phyloP scores from a whole-genome alignment of 805 yeast genomes.

The Spathaspora girioi region DNA sequence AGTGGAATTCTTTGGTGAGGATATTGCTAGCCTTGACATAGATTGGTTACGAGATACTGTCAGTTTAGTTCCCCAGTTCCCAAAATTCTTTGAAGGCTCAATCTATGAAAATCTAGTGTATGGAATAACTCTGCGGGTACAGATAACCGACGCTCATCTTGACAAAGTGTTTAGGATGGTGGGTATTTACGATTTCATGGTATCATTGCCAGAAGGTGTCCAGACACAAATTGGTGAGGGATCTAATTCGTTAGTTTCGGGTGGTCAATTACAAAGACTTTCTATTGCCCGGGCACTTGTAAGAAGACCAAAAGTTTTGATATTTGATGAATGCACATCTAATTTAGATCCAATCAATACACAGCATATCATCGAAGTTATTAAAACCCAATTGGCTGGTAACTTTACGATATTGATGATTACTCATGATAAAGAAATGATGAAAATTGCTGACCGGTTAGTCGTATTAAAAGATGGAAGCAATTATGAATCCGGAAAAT shows the following conservation, averaged over 20 bases:
- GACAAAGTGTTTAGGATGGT: constrained; percentile 39
- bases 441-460: constrained; percentile 52
- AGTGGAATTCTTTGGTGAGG: constrained; percentile 14
- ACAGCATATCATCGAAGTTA: constrained; percentile 44
- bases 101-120: constrained; percentile 68
- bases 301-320: constrained; percentile 57
- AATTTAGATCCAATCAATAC: constrained; percentile 72
- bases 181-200: constrained; percentile 53
- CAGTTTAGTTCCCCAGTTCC: constrained; percentile 73
- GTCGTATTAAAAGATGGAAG: constrained; percentile 48
- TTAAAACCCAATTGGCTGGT: constrained; percentile 30
- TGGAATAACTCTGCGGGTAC: constrained; percentile 37
- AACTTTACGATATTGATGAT: constrained; percentile 52
- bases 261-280: constrained; percentile 87
- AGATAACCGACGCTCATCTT: constrained; percentile 27
- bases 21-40: constrained; percentile 44
- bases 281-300: constrained; percentile 81
- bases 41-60: constrained; percentile 49
- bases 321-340: constrained; percentile 89
- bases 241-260: constrained; percentile 55
- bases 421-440: constrained; percentile 71
- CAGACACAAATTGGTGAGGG: constrained; percentile 49
- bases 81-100: constrained; percentile 69
- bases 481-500: constrained; percentile 44
- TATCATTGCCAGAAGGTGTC: constrained; percentile 52